Conservation (phyloP, 805 yeast species). For the Lachancea meyersii region DNA sequence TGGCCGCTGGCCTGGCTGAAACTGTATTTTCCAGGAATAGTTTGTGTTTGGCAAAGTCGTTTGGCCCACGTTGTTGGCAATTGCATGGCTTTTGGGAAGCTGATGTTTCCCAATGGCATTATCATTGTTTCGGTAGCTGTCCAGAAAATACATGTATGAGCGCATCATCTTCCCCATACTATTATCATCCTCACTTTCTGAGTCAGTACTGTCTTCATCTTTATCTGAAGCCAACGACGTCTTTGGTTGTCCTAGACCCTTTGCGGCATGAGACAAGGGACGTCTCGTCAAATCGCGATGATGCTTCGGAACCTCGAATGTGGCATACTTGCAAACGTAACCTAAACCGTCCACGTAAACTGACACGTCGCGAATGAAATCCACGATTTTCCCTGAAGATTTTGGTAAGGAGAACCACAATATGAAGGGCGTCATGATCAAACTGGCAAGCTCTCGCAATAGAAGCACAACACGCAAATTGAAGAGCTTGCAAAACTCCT, state of each 20-base stretch:
- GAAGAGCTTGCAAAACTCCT: constrained; percentile 73
- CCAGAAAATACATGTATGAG: constrained; percentile 80
- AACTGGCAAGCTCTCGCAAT: constrained; percentile 71
- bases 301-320: constrained; percentile 72
- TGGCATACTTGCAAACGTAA: constrained; percentile 88
- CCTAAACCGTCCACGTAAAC: constrained; percentile 93
- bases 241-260: constrained; percentile 12
- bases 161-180: constrained; percentile 83
- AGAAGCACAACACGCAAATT: constrained; percentile 67
- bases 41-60: constrained; percentile 12
- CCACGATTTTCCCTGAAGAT: constrained; percentile 69
- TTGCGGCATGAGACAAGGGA: constrained; percentile 21
- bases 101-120: constrained; percentile 34
- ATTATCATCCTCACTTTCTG: constrained; percentile 31
- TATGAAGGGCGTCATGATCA: constrained; percentile 82
- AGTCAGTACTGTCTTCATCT: constrained; percentile 14
- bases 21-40: constrained; percentile 34
- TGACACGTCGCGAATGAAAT: constrained; percentile 84
- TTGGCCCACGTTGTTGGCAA: constrained; percentile 4
- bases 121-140: constrained; percentile 59
- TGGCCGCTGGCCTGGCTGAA: constrained; percentile 27
- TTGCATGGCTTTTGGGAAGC: constrained; percentile 16
- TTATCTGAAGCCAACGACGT: constrained; percentile 8
- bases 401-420: constrained; percentile 77
- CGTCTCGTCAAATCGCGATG: constrained; percentile 36